phyloP scores from a whole-genome alignment of 2,329 filamentous ascomycete genomes.

The Hysterium pulicare region DNA sequence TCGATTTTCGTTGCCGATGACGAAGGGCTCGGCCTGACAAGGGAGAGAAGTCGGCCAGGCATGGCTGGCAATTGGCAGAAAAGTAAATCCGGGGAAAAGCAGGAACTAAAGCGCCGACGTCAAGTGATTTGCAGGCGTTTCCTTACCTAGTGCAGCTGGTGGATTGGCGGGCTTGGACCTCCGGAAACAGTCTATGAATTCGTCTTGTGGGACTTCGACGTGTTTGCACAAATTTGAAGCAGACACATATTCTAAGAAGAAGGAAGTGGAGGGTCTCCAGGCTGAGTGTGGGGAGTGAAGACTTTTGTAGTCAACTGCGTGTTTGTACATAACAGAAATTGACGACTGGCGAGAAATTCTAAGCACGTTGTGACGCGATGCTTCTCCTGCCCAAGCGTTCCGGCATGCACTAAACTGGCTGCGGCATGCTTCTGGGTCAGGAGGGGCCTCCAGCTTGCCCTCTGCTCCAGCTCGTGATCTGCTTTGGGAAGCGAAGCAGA shows the following conservation, averaged over 20 bases:
- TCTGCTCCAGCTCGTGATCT: not conserved
- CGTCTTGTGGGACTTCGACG: no score
- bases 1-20: constrained; percentile 27
- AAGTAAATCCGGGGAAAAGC: constrained; percentile 31
- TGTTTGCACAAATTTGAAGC: not conserved
- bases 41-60: constrained; percentile 34
- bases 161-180: not conserved
- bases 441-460: not conserved
- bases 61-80: constrained; percentile 21
- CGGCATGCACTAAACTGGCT: not conserved
- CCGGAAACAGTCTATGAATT: not conserved
- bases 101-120: constrained; percentile 2
- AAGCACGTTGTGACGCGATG: not conserved
- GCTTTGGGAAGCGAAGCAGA: not conserved
- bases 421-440: not conserved
- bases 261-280: not conserved
- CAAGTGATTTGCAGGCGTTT: not conserved
- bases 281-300: not conserved
- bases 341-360: not conserved
- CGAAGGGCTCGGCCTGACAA: constrained; percentile 30
- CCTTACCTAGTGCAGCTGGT: not conserved
- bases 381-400: not conserved
- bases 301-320: not conserved
- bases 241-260: not conserved
- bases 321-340: constrained; percentile 2